A percentile compares a stretch with the other conserved stretches of the same genome.
Conservation (phyloP, 2,329 filamentous ascomycete genomes). For the Didymosphaeria variabile region DNA sequence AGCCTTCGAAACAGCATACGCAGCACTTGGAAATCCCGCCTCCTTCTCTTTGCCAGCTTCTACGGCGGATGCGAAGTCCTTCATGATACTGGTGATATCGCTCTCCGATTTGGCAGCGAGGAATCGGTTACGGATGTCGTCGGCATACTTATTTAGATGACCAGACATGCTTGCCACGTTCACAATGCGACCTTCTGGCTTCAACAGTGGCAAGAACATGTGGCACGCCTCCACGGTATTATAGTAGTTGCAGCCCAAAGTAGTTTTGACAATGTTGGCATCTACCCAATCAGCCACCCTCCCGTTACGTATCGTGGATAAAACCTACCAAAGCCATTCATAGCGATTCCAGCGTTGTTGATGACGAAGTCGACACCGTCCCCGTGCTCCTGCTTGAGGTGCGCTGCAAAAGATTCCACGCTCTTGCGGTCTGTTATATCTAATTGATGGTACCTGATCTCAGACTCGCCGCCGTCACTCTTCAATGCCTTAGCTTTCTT, state of each 20-base stretch:
- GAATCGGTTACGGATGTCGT: conserved; percentile 55
- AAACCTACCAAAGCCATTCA: conserved; percentile 55
- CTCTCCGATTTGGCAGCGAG: conserved; percentile 49
- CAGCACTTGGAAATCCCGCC: conserved; percentile 59
- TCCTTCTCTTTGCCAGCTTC: conserved; percentile 56
- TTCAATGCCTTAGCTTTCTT: conserved; percentile 58
- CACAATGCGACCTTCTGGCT: conserved; percentile 53
- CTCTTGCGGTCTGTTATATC: conserved; percentile 60
- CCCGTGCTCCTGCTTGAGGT: conserved; percentile 56
- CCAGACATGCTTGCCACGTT: conserved; percentile 60
- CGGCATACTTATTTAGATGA: conserved; percentile 58
- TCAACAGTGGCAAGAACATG: conserved; percentile 58
- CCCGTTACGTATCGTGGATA: neutral
- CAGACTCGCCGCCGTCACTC: conserved; percentile 48
- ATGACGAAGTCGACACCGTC: conserved; percentile 62
- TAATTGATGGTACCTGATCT: conserved; percentile 58
- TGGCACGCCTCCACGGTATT: conserved; percentile 59
- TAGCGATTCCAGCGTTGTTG: conserved; percentile 63
- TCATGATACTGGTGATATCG: conserved; percentile 60
- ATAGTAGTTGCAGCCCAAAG: conserved; percentile 63
- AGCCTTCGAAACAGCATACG: conserved; percentile 60
- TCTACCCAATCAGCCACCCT: conserved; percentile 38
- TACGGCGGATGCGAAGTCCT: conserved; percentile 59
- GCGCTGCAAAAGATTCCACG: conserved; percentile 54
- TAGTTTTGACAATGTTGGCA: conserved; percentile 58